Percentiles rank a stretch among this genome's conserved stretches.
Evolutionary conservation across 1,139 yeast genomes (phyloP).

Genomic region (Pichia sp.): DNA sequence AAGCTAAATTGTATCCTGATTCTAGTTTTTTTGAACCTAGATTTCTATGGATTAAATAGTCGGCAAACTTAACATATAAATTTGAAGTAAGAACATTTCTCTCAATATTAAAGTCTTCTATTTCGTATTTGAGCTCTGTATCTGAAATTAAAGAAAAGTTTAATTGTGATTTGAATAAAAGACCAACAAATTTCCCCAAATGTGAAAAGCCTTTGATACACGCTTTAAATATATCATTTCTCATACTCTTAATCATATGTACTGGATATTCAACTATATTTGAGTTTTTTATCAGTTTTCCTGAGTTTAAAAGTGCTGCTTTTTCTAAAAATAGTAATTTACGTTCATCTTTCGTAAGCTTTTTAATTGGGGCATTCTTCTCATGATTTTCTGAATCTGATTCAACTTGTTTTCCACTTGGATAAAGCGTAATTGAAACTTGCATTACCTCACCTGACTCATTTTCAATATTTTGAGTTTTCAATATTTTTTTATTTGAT

Average conservation of each 20-base stretch:
- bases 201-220: conserved; percentile 5
- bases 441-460: conserved; percentile 5
- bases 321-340: conserved; percentile 12
- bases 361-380: not conserved
- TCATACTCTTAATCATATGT: conserved; percentile 1
- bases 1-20: too few species aligned
- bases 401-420: conserved; percentile 13
- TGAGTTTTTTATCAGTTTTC: not conserved
- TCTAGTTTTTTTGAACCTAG: too few species aligned
- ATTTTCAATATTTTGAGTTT: conserved; percentile 4
- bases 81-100: not conserved
- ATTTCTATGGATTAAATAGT: conserved; percentile 1
- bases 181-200: conserved; percentile 11
- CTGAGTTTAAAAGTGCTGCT: not conserved
- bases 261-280: conserved; percentile 3
- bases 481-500: conserved; percentile 6
- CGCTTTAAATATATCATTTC: conserved; percentile 15
- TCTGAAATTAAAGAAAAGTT: conserved; percentile 8
- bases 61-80: conserved; percentile 2
- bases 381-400: not conserved
- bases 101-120: not conserved
- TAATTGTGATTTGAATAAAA: not conserved
- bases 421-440: conserved; percentile 14
- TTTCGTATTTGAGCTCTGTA: not conserved
- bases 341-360: conserved; percentile 10